A percentile compares a stretch with the other conserved stretches of the same genome.
phyloP scores from a whole-genome alignment of 73 alveolate genomes.

The Symbiodinium pilosum region DNA sequence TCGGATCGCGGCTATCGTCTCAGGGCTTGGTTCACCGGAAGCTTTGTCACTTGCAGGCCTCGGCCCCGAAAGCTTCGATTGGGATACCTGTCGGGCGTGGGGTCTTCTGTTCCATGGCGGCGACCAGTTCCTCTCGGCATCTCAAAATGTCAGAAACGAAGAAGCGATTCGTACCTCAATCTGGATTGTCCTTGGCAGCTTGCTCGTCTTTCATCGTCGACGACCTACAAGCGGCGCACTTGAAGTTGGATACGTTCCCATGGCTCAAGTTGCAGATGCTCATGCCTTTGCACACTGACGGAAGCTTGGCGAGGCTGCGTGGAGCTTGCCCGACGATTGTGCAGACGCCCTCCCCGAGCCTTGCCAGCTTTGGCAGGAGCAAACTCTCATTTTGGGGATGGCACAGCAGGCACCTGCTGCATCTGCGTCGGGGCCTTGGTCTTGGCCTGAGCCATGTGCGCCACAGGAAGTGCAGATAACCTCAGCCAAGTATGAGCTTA shows the following conservation, averaged over 20 bases:
- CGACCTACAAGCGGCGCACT: not conserved
- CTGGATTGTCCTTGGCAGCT: not conserved
- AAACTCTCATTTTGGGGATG: not conserved
- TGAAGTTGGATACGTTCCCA: no score
- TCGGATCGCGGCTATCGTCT: not conserved
- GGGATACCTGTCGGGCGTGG: slow-evolving; percentile 67
- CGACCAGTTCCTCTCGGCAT: slow-evolving; percentile 22
- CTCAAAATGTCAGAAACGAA: not conserved
- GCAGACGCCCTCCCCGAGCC: not conserved
- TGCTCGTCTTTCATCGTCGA: not conserved
- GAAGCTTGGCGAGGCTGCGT: not conserved
- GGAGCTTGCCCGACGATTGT: not conserved
- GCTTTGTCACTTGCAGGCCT: not conserved
- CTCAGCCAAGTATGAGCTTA: not conserved
- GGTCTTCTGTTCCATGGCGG: slow-evolving; percentile 14
- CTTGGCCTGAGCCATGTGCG: slow-evolving; percentile 13
- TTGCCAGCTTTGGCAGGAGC: not conserved
- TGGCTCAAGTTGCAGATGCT: no score
- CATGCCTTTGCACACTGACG: not conserved
- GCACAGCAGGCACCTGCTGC: not conserved
- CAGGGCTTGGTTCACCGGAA: not conserved
- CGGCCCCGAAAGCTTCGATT: slow-evolving; percentile 72
- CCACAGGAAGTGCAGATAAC: not conserved
- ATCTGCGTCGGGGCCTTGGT: not conserved
- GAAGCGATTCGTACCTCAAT: not conserved